Evolutionary conservation across 306 rosid species (phyloP).

Genomic region (Rosa multiflora): DNA sequence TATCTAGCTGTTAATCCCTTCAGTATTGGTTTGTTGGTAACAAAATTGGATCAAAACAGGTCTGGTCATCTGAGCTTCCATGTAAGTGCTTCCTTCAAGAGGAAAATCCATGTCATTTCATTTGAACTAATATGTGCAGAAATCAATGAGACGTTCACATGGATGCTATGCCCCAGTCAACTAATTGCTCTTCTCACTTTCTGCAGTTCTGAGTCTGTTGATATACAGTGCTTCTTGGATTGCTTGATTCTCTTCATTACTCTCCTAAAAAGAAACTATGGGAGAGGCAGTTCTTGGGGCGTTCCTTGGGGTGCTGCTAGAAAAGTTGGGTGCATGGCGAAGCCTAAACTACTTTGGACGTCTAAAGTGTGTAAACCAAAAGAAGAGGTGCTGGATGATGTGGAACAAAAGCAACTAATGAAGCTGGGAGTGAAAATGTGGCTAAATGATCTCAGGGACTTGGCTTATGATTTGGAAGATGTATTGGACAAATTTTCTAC

Average conservation of each 20-base stretch:
- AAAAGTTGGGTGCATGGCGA: background rate
- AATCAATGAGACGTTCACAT: too few species aligned
- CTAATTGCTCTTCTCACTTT: too few species aligned
- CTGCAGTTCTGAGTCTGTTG: background rate
- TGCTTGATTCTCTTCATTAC: too few species aligned
- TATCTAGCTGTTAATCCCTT: too few species aligned
- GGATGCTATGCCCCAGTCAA: too few species aligned
- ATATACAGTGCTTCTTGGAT: background rate
- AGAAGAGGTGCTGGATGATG: constrained; percentile 3
- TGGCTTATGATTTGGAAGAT: constrained; percentile 25
- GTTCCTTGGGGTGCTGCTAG: background rate
- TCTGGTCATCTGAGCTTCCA: too few species aligned
- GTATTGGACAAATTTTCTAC: constrained; percentile 27
- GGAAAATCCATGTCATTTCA: too few species aligned
- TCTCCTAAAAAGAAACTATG: background rate
- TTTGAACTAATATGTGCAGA: too few species aligned
- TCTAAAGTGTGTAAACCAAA: background rate
- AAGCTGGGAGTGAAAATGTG: background rate
- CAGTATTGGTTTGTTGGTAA: too few species aligned
- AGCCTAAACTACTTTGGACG: background rate
- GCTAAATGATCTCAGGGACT: constrained; percentile 33
- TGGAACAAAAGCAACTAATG: constrained; percentile 4
- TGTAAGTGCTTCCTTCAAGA: too few species aligned
- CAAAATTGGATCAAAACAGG: too few species aligned
- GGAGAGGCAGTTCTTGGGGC: background rate